Evolutionary conservation across 306 rosid genomes (phyloP), one percentile per base, ranked within the genome.

Genomic region (Canavalia gladiata): DNA sequence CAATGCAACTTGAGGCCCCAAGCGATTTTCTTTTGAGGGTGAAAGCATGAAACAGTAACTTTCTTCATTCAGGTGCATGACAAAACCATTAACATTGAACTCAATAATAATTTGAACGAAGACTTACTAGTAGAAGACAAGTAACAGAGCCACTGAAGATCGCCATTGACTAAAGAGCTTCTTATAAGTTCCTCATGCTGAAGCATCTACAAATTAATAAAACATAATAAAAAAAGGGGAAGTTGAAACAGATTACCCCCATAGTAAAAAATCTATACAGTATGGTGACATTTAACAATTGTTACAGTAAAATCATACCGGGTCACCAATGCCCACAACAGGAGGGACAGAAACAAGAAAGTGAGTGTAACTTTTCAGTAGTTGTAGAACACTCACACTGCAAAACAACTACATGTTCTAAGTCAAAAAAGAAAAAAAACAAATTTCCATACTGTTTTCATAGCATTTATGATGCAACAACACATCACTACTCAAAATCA

Each of bases 91-190:
- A 37, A 57, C 8, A 60, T 9, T 49, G 42, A 46, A 46, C 77
- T 68, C 52, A 13, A 74, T 41, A 66, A 50, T 47, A 70, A 78
- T 77, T 75, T 69, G 71, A 82, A 52, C 4, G 8, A 80, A 76
- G 68, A 81, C 92, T 77, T 82, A 95, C 99, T 86, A 30, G 98
- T 93, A 28, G 98, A 90, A 56, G 97, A 91, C 90, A 95, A 88
- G 85, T 95, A 95, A 80, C 94, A 71, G 39, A 95, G 90, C 93
- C 98, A 90, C 73, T 35, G 91, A 79, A 93, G 90, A 82, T 84
- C 69, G 56, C 93, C 95, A 54, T 80, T 76, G 72, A 72, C 68
- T 76, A 91, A 88, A 1, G 83, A 70, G 79, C 88, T 83, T 88
- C 83, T 88, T 8, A 95, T 41, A 76, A 90, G 87, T 9, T 86